Evolutionary conservation across 2,329 filamentous ascomycete genomes (phyloP).

Genomic region (Pestalotiopsis sp.): DNA sequence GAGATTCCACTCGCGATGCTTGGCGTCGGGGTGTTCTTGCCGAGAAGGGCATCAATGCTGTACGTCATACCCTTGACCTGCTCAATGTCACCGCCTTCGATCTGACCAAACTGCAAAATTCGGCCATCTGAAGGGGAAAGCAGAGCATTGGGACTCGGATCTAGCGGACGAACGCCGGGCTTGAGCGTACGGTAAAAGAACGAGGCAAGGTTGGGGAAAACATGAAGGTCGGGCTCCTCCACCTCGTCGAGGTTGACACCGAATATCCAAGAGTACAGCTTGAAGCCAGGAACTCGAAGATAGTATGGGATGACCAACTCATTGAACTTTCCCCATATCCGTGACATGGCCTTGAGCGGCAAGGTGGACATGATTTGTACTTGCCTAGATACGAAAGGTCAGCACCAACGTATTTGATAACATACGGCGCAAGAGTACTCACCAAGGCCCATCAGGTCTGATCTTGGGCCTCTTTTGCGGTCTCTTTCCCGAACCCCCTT

Average conservation of each 20-base stretch:
- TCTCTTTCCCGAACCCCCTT: constrained; percentile 38
- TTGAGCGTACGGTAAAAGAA: constrained; percentile 98
- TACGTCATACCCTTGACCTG: constrained; percentile 99
- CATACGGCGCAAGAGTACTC: constrained; percentile 21
- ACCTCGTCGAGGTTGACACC: constrained; percentile 91
- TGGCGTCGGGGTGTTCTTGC: constrained; percentile 60
- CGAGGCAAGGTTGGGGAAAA: constrained; percentile 88
- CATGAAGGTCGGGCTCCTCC: constrained; percentile 82
- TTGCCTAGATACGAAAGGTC: constrained; percentile 53
- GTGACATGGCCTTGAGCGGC: constrained; percentile 85
- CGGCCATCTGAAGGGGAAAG: constrained; percentile 89
- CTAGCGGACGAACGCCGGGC: constrained; percentile 81
- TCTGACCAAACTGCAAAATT: constrained; percentile 87
- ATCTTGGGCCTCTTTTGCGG: constrained; percentile 63
- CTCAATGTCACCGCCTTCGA: constrained; percentile 92
- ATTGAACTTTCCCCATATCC: constrained; percentile 90
- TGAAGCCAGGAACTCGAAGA: constrained; percentile 85
- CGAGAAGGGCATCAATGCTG: constrained; percentile 88
- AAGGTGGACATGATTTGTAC: constrained; percentile 93
- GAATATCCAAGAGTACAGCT: constrained; percentile 86
- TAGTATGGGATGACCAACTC: constrained; percentile 87
- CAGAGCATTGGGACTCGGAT: constrained; percentile 77
- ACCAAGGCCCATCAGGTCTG: constrained; percentile 84
- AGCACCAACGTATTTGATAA: background rate
- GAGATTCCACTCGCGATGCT: constrained; percentile 49